These are phyloP conservation scores for Xylaria sp. DNA, from an alignment of 2,329 filamentous ascomycete genomes.

Conservation along the genomic window DNA sequence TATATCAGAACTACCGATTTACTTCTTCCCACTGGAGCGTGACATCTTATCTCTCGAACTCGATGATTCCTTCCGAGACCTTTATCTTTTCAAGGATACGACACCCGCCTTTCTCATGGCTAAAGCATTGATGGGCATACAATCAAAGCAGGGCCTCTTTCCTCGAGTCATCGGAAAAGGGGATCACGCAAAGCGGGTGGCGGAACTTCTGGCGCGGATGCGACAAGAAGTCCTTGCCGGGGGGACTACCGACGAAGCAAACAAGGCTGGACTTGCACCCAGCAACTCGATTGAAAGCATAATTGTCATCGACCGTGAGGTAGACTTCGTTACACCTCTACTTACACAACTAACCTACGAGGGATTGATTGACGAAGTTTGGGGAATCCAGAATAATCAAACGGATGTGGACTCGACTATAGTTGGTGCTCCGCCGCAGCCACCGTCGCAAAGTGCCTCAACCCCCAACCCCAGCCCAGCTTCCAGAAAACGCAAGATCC, in stretches of 20 bases:
- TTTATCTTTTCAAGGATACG: constrained; percentile 91
- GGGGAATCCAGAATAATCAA: constrained; percentile 91
- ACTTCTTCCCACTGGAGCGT: constrained; percentile 90
- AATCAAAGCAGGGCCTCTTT: constrained; percentile 91
- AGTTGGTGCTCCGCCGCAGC: constrained; percentile 76
- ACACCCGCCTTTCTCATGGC: constrained; percentile 90
- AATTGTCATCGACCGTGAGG: constrained; percentile 94
- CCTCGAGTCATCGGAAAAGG: constrained; percentile 95
- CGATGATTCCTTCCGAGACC: constrained; percentile 84
- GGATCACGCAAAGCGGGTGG: constrained; percentile 88
- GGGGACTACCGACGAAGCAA: constrained; percentile 73
- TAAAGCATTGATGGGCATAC: constrained; percentile 92
- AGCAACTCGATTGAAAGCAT: constrained; percentile 90
- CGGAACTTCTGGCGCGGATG: constrained; percentile 89
- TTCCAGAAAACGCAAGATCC: constrained; percentile 84
- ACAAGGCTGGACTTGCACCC: constrained; percentile 77
- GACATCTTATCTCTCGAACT: constrained; percentile 93
- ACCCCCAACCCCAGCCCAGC: constrained; percentile 65
- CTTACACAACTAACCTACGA: constrained; percentile 97
- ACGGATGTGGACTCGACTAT: constrained; percentile 92
- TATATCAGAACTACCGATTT: constrained; percentile 85
- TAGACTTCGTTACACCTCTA: constrained; percentile 90
- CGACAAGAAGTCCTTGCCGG: constrained; percentile 86
- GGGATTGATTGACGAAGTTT: constrained; percentile 92
- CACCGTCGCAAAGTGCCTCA: constrained; percentile 63